These are phyloP conservation scores for Taphrina wiesneri DNA, from an alignment of 1,139 yeast species.

Conservation along the genomic window DNA sequence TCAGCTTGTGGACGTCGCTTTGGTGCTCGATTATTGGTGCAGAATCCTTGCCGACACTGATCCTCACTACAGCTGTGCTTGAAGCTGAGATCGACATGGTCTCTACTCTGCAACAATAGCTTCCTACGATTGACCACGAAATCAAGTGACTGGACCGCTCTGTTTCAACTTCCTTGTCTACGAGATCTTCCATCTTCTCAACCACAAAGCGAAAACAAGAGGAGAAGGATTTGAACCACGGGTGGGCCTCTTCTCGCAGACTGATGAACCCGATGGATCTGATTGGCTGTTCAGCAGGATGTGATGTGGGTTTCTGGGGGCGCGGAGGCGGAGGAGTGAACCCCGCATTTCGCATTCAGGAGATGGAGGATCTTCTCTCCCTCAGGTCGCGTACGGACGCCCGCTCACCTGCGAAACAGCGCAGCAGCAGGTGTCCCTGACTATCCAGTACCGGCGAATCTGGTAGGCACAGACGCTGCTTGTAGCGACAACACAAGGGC, in stretches of 20 bases:
- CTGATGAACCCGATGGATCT: not conserved
- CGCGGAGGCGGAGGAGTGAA: not conserved
- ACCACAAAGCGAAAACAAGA: too few species aligned
- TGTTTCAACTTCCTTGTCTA: too few species aligned
- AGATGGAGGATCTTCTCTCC: not conserved
- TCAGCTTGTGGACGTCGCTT: not conserved
- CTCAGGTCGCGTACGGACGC: not conserved
- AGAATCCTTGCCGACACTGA: not conserved
- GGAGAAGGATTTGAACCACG: too few species aligned
- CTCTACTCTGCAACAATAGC: not conserved
- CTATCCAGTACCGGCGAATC: not conserved
- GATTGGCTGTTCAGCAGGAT: not conserved
- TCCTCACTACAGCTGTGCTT: too few species aligned
- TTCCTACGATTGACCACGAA: too few species aligned
- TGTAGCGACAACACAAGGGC: not conserved
- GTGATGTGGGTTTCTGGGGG: not conserved
- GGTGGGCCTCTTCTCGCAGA: too few species aligned
- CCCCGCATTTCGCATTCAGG: not conserved
- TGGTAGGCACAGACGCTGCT: too few species aligned
- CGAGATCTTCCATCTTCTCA: too few species aligned
- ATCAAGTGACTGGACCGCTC: too few species aligned
- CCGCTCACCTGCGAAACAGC: too few species aligned
- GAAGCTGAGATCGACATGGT: not conserved
- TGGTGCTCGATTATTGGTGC: not conserved
- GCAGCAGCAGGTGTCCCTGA: too few species aligned